A percentile compares a stretch with the other conserved stretches of the same genome.
These are phyloP conservation scores for Pseudonitzschia multiseries DNA, from an alignment of 108 stramenopile genomes.

Conservation along the genomic window DNA sequence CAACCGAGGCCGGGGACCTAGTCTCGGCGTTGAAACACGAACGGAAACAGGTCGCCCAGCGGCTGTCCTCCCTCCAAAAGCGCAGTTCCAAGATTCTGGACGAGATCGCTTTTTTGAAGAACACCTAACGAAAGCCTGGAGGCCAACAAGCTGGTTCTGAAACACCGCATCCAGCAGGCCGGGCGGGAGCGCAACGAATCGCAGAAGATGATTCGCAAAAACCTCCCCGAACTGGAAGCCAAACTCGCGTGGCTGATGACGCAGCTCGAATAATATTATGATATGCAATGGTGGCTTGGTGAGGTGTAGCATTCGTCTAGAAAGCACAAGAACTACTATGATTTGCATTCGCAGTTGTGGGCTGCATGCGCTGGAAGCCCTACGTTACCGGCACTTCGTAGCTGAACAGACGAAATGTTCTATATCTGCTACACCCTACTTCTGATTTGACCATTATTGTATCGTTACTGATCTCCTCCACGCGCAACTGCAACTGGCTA, in stretches of 20 bases:
- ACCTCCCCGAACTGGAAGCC: constrained; percentile 66
- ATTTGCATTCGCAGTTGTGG: too few species aligned
- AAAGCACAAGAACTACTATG: too few species aligned
- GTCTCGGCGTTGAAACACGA: constrained; percentile 79
- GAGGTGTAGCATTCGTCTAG: too few species aligned
- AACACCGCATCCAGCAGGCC: constrained; percentile 54
- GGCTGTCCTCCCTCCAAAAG: constrained; percentile 50
- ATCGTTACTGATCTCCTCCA: too few species aligned
- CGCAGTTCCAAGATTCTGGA: constrained; percentile 58
- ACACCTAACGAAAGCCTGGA: constrained; percentile 81
- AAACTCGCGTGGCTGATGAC: constrained; percentile 66
- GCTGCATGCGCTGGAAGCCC: too few species aligned
- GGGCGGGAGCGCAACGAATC: constrained; percentile 51
- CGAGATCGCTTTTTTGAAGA: constrained; percentile 61
- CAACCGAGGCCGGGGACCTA: constrained; percentile 26
- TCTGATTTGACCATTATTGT: too few species aligned
- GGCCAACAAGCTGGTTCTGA: constrained; percentile 58
- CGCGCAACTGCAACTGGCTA: too few species aligned
- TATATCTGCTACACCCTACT: too few species aligned
- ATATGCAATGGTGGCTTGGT: too few species aligned
- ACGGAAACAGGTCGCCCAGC: constrained; percentile 68
- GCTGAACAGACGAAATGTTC: too few species aligned
- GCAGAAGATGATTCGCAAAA: constrained; percentile 40
- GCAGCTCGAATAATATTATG: constrained; percentile 50
- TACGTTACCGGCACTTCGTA: too few species aligned